A percentile compares a stretch with the other conserved stretches of the same genome.
Conservation (phyloP, 2,329 filamentous ascomycete genomes). For the Colletotrichum coccodes region DNA sequence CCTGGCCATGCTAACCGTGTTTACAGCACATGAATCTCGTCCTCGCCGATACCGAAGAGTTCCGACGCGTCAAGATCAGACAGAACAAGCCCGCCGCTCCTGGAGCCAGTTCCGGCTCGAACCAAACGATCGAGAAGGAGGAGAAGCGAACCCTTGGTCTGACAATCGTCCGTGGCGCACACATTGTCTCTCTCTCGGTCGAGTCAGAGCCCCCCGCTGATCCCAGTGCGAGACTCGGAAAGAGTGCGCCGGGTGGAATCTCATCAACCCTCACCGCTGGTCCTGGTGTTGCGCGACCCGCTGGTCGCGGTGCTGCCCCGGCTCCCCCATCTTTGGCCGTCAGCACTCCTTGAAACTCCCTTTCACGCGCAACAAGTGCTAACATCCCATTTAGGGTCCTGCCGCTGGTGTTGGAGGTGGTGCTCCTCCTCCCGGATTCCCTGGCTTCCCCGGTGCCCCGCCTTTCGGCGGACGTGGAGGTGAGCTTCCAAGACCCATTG, state of each 20-base stretch:
- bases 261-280: conserved; percentile 81
- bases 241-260: conserved; percentile 74
- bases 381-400: conserved; percentile 66
- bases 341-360: conserved; percentile 40
- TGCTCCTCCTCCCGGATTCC: conserved; percentile 70
- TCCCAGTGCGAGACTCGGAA: conserved; percentile 88
- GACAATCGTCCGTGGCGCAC: conserved; percentile 92
- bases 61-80: conserved; percentile 89
- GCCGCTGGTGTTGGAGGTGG: conserved; percentile 86
- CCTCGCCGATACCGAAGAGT: conserved; percentile 98
- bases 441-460: conserved; percentile 62
- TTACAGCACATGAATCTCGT: conserved; percentile 97
- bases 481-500: conserved; percentile 48
- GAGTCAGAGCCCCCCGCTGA: conserved; percentile 96
- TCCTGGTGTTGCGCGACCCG: conserved; percentile 89
- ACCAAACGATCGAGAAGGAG: conserved; percentile 84
- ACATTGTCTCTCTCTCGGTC: conserved; percentile 94
- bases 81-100: conserved; percentile 77
- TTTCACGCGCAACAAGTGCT: background rate
- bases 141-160: conserved; percentile 98
- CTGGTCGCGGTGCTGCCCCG: conserved; percentile 78
- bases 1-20: conserved; percentile 12
- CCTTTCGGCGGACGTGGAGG: conserved; percentile 64
- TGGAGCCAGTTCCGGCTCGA: conserved; percentile 67
- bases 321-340: conserved; percentile 82